These are phyloP conservation scores for Paraphoma chrysanthemicola DNA, from an alignment of 2,329 filamentous ascomycete species.

Conservation along the genomic window DNA sequence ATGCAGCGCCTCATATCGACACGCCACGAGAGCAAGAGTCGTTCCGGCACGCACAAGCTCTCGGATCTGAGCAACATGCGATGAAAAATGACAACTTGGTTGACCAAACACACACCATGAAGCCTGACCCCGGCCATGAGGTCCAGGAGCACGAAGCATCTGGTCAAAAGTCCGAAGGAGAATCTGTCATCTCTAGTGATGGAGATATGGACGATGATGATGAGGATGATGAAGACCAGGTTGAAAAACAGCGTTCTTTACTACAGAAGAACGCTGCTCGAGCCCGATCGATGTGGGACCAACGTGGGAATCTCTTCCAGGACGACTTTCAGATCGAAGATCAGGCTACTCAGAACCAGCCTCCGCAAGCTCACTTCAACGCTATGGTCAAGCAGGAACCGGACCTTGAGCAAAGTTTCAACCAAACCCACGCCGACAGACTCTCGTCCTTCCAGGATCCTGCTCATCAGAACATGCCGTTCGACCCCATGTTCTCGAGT, in stretches of 20 bases:
- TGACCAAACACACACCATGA: neutral
- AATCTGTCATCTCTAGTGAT: neutral
- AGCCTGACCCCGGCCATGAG: neutral
- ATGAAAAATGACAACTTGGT: neutral
- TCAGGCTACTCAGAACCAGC: neutral
- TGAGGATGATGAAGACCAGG: neutral
- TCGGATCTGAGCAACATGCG: no score
- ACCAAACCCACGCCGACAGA: neutral
- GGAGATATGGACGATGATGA: neutral
- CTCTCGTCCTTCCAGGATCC: neutral
- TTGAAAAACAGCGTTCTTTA: neutral
- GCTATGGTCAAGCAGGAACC: neutral
- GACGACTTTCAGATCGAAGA: neutral
- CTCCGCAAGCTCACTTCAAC: neutral
- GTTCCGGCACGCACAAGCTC: no score
- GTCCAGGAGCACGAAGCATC: neutral
- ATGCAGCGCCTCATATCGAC: no score
- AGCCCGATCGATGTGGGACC: neutral
- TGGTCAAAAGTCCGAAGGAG: neutral
- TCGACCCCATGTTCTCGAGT: neutral
- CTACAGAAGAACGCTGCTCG: neutral
- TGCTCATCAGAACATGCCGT: neutral
- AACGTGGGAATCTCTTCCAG: neutral
- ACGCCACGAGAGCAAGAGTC: no score
- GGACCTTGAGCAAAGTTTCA: neutral